Evolutionary conservation across 495 filamentous ascomycete genomes (phyloP).

Genomic region (Aspergillus homomorphus): DNA sequence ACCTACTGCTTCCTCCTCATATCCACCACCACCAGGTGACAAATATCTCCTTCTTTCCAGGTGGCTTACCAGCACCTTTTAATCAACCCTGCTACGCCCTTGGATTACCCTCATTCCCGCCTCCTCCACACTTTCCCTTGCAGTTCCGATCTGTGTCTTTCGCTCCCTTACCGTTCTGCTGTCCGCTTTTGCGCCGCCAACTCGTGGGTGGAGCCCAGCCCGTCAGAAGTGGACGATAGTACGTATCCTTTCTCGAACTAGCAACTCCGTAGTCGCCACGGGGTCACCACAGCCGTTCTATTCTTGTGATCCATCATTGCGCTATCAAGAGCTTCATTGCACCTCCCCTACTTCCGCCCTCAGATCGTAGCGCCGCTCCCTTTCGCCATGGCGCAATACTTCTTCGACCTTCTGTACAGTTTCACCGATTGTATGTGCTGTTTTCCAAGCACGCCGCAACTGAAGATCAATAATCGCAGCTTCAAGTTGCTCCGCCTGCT

Average conservation of each 20-base stretch:
- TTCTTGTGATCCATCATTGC: neutral
- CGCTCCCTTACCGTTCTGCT: neutral
- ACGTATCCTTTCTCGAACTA: neutral
- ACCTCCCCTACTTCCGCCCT: neutral
- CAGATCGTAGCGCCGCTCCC: neutral
- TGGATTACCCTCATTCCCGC: neutral
- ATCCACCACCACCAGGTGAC: neutral
- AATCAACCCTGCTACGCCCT: neutral
- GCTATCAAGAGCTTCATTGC: neutral
- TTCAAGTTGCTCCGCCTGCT: slow-evolving; percentile 94
- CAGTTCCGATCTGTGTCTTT: neutral
- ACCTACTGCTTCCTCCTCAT: too few species aligned
- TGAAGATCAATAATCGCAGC: slow-evolving; percentile 91
- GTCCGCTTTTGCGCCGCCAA: slow-evolving; percentile 2
- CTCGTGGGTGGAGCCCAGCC: slow-evolving; percentile 1
- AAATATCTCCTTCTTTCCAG: neutral
- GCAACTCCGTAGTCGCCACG: slow-evolving; percentile 3
- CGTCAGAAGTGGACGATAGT: slow-evolving; percentile 5
- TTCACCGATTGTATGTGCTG: slow-evolving; percentile 92
- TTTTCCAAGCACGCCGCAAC: slow-evolving; percentile 86
- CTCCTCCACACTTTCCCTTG: neutral
- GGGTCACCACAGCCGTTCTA: neutral
- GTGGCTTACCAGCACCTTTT: neutral
- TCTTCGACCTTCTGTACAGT: slow-evolving; percentile 85
- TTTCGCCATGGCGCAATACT: slow-evolving; percentile 70